phyloP scores from a whole-genome alignment of 2,329 filamentous ascomycete species.

The Aspergillus fijiensis region DNA sequence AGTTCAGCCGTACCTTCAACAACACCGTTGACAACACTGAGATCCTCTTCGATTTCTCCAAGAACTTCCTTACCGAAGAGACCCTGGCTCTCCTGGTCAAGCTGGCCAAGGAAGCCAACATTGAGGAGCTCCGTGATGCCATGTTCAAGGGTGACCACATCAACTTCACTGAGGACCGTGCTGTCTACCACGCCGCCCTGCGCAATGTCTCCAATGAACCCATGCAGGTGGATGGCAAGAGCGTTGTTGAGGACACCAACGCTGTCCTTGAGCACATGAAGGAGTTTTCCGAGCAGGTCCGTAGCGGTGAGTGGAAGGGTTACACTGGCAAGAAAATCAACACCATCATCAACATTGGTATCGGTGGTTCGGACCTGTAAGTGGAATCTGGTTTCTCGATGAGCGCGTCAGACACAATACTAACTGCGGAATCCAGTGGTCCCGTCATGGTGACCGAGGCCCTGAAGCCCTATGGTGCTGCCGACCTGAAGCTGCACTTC shows the following conservation, averaged over 20 bases:
- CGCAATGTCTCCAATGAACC: slow-evolving; percentile 83
- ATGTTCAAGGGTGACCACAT: slow-evolving; percentile 99
- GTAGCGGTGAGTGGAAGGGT: slow-evolving; percentile 94
- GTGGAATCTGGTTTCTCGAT: slow-evolving; percentile 36
- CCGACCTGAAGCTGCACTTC: slow-evolving; percentile 87
- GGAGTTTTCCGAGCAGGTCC: slow-evolving; percentile 92
- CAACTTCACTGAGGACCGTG: slow-evolving; percentile 97
- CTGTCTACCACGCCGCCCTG: slow-evolving; percentile 92
- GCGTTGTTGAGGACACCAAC: slow-evolving; percentile 92
- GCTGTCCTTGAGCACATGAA: slow-evolving; percentile 95
- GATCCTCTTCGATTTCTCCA: slow-evolving; percentile 97
- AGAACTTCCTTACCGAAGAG: slow-evolving; percentile 96
- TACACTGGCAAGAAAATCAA: slow-evolving; percentile 96
- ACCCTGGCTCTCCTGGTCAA: slow-evolving; percentile 82
- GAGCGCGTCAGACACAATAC: not conserved
- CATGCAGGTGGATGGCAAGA: slow-evolving; percentile 82
- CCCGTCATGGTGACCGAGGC: slow-evolving; percentile 99
- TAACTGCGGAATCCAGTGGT: slow-evolving; percentile 57
- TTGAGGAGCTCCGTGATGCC: slow-evolving; percentile 91
- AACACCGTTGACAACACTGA: slow-evolving; percentile 76
- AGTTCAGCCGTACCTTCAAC: slow-evolving; percentile 82
- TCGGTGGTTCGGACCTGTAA: slow-evolving; percentile 96
- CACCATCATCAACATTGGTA: slow-evolving; percentile 95
- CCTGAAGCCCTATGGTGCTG: slow-evolving; percentile 88
- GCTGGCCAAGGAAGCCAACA: slow-evolving; percentile 83